These are phyloP conservation scores for Yamadazyma blattariae DNA, from an alignment of 1,139 yeast species.

Conservation along the genomic window DNA sequence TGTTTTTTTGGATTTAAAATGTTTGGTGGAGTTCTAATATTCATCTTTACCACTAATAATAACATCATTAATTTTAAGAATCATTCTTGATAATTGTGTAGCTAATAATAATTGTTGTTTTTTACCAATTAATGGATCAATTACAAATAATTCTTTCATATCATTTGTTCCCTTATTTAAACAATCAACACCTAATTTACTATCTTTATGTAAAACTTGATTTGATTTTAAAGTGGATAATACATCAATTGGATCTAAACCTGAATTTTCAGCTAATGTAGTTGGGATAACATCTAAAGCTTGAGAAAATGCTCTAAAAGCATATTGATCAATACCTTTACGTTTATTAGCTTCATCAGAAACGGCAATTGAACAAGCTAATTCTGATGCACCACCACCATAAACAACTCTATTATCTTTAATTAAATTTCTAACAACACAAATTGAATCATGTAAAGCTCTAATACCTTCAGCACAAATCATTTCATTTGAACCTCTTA, in stretches of 20 bases:
- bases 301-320: constrained; percentile 89
- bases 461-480: constrained; percentile 95
- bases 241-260: constrained; percentile 89
- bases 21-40: too few species aligned
- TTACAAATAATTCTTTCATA: constrained; percentile 91
- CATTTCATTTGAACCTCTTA: constrained; percentile 97
- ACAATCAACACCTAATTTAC: constrained; percentile 90
- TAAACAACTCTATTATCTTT: constrained; percentile 92
- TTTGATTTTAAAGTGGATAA: constrained; percentile 79
- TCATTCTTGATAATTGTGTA: constrained; percentile 96
- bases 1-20: too few species aligned
- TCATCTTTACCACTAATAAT: constrained; percentile 88
- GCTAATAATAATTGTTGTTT: constrained; percentile 94
- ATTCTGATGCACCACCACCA: constrained; percentile 99
- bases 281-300: constrained; percentile 92
- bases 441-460: constrained; percentile 93
- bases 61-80: constrained; percentile 92
- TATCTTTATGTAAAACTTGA: constrained; percentile 70
- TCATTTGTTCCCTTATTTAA: constrained; percentile 82
- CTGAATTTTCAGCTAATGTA: constrained; percentile 96
- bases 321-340: constrained; percentile 95
- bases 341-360: constrained; percentile 90
- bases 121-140: constrained; percentile 96
- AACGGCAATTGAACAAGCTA: constrained; percentile 88
- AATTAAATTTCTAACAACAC: constrained; percentile 95